A percentile compares a stretch with the other conserved stretches of the same genome.
These are phyloP conservation scores for Stemphylium vesicarium DNA, from an alignment of 2,329 filamentous ascomycete genomes.

Conservation along the genomic window DNA sequence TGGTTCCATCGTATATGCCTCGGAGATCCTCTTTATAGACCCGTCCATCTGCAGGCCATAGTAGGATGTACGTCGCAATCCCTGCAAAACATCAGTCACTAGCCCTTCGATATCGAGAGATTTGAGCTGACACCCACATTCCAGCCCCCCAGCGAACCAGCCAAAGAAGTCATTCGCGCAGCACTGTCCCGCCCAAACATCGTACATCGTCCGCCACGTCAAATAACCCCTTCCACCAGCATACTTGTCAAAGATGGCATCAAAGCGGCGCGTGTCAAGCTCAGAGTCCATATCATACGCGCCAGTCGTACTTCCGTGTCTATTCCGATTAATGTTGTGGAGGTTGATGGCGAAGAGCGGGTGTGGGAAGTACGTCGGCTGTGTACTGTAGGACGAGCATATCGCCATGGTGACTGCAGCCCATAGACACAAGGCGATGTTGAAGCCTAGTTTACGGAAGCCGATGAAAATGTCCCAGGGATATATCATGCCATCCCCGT, in stretches of 20 bases:
- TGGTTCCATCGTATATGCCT: constrained; percentile 22
- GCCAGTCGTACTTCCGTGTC: constrained; percentile 27
- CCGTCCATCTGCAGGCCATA: constrained; percentile 24
- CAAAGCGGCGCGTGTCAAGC: constrained; percentile 21
- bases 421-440: constrained; percentile 21
- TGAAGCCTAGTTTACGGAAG: constrained; percentile 24
- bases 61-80: constrained; percentile 26
- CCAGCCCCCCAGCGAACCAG: constrained; percentile 26
- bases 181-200: constrained; percentile 21
- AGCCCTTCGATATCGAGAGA: neutral
- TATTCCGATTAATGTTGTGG: constrained; percentile 20
- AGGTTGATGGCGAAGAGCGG: constrained; percentile 26
- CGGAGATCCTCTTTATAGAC: constrained; percentile 21
- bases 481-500: constrained; percentile 21
- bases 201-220: constrained; percentile 14
- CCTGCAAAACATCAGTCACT: constrained; percentile 3
- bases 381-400: constrained; percentile 23
- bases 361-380: constrained; percentile 19
- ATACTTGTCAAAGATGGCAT: constrained; percentile 26
- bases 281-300: constrained; percentile 25
- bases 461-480: constrained; percentile 27
- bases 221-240: constrained; percentile 20
- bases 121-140: constrained; percentile 13
- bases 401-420: constrained; percentile 23
- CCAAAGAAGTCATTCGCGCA: constrained; percentile 26